Conservation (phyloP, 352 stramenopile genomes). For the Albugo laibachii region DNA sequence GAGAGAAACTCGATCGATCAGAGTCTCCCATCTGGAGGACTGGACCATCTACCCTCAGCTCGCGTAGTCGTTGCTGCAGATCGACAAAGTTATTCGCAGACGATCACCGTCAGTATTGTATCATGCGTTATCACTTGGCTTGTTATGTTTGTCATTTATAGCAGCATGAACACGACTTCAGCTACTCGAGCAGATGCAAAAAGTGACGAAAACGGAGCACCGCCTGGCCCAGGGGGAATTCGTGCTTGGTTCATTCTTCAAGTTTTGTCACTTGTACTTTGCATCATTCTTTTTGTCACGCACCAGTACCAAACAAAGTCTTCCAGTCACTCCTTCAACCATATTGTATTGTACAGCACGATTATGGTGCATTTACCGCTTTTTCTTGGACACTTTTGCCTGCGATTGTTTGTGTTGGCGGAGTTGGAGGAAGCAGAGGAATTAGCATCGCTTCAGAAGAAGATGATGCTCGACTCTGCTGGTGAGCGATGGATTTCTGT, state of each 20-base stretch:
- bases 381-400: conserved; percentile 64
- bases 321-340: conserved; percentile 33
- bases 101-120: not conserved
- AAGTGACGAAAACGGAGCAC: too few species aligned
- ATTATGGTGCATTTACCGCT: conserved; percentile 60
- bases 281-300: conserved; percentile 29
- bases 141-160: not conserved
- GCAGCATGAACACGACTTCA: not conserved
- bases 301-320: conserved; percentile 10
- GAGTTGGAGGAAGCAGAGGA: conserved; percentile 14
- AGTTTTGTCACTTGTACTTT: conserved; percentile 33
- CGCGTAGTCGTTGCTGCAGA: too few species aligned
- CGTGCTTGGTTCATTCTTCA: conserved; percentile 40
- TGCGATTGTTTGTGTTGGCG: conserved; percentile 45
- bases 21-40: not conserved
- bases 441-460: conserved; percentile 4
- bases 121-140: not conserved
- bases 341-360: conserved; percentile 48
- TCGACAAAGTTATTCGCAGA: not conserved
- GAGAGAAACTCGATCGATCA: not conserved
- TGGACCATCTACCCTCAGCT: too few species aligned
- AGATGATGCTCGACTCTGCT: conserved; percentile 6
- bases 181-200: not conserved
- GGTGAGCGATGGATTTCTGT: conserved; percentile 18
- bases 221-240: not conserved